Conservation (phyloP, 768 basidiomycete species). For the Hericium erinaceus region DNA sequence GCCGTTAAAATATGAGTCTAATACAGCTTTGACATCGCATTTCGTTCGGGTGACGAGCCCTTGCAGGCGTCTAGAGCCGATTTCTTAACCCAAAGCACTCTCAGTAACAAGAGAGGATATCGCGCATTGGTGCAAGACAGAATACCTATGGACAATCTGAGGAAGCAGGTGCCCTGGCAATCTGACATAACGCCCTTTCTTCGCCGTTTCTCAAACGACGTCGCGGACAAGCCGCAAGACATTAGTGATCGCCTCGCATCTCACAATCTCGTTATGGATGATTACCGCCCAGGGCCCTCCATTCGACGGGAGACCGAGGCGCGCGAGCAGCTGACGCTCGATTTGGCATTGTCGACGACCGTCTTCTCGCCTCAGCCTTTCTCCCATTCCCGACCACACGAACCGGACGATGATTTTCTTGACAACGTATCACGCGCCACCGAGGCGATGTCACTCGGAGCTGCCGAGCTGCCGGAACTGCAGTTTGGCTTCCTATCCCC, state of each 20-base stretch:
- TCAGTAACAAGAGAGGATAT: constrained; percentile 45
- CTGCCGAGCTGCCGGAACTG: constrained; percentile 43
- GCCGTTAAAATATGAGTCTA: background rate
- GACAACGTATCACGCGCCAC: constrained; percentile 51
- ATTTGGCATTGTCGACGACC: constrained; percentile 50
- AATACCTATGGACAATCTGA: constrained; percentile 30
- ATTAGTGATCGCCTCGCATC: constrained; percentile 30
- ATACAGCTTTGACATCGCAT: constrained; percentile 53
- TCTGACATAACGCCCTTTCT: constrained; percentile 38
- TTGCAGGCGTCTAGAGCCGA: constrained; percentile 35
- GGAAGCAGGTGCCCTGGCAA: constrained; percentile 42
- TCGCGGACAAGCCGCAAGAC: constrained; percentile 25
- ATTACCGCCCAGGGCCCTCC: constrained; percentile 30
- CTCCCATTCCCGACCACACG: constrained; percentile 13
- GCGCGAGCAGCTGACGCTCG: constrained; percentile 51
- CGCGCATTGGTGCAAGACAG: constrained; percentile 41
- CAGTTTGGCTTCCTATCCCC: constrained; percentile 58
- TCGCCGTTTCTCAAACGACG: constrained; percentile 30
- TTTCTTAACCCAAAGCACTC: constrained; percentile 45
- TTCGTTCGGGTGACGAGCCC: constrained; percentile 44
- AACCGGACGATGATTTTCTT: constrained; percentile 25
- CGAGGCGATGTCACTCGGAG: constrained; percentile 37
- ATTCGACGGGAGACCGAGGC: constrained; percentile 43
- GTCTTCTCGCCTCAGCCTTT: constrained; percentile 44
- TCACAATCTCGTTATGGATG: constrained; percentile 34